Conservation (phyloP, 345 rosid genomes). For the Eucalyptus leucophloia region DNA sequence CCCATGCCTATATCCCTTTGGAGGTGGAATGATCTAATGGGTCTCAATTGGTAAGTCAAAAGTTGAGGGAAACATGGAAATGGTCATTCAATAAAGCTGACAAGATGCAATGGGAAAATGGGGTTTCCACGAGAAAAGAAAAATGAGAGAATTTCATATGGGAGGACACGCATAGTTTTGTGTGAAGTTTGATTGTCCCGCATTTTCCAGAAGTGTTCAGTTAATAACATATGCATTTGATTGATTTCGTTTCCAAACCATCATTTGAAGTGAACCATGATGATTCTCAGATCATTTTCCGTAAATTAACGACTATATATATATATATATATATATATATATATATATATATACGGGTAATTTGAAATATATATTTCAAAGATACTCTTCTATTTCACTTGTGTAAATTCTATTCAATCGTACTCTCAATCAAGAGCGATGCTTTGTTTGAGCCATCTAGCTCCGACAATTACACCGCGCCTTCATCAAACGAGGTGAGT, state of each 20-base stretch:
- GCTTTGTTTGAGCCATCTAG: neutral
- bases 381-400: neutral
- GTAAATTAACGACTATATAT: no score
- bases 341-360: no score
- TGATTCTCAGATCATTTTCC: neutral
- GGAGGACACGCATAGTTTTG: neutral
- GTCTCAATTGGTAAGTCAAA: neutral
- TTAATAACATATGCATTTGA: neutral
- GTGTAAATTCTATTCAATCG: no score
- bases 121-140: no score
- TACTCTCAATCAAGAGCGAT: no score
- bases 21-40: no score
- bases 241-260: neutral
- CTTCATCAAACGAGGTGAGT: neutral
- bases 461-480: neutral
- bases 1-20: no score
- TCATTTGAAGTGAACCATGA: neutral
- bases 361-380: no score
- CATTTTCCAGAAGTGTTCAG: neutral
- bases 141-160: neutral
- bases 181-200: neutral
- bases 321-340: no score
- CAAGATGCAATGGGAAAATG: no score
- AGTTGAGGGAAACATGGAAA: neutral
- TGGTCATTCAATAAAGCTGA: neutral